Conservation (phyloP, 345 rosid genomes). For the Ceriops zippeliana region DNA sequence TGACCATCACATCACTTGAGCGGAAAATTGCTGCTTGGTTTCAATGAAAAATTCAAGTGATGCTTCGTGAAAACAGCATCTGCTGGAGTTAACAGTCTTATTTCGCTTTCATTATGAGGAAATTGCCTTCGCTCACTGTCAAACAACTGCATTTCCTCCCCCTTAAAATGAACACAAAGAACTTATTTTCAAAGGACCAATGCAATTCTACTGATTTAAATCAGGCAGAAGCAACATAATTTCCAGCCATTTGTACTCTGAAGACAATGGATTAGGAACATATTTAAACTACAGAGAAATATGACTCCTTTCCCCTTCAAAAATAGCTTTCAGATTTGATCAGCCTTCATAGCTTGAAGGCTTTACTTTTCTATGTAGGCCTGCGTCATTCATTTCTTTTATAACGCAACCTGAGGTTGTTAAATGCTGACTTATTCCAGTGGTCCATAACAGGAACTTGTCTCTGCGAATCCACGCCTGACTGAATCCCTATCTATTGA, state of each 20-base stretch:
- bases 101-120: too few species aligned
- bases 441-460: not conserved
- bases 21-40: too few species aligned
- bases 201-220: constrained; percentile 8
- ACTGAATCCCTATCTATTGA: not conserved
- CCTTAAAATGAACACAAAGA: not conserved
- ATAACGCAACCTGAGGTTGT: constrained; percentile 4
- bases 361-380: not conserved
- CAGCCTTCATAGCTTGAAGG: not conserved
- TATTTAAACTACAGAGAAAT: not conserved
- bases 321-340: not conserved
- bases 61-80: too few species aligned
- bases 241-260: too few species aligned
- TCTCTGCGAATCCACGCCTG: not conserved
- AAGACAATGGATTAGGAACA: not conserved
- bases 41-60: too few species aligned
- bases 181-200: constrained; percentile 8
- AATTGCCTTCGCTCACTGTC: too few species aligned
- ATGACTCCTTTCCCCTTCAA: not conserved
- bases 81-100: too few species aligned
- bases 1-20: too few species aligned
- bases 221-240: constrained; percentile 24
- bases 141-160: too few species aligned
- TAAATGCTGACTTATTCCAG: constrained; percentile 9
- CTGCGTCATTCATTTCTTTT: not conserved